Evolutionary conservation across 306 rosid species (phyloP).

Genomic region (Cucumis melo): DNA sequence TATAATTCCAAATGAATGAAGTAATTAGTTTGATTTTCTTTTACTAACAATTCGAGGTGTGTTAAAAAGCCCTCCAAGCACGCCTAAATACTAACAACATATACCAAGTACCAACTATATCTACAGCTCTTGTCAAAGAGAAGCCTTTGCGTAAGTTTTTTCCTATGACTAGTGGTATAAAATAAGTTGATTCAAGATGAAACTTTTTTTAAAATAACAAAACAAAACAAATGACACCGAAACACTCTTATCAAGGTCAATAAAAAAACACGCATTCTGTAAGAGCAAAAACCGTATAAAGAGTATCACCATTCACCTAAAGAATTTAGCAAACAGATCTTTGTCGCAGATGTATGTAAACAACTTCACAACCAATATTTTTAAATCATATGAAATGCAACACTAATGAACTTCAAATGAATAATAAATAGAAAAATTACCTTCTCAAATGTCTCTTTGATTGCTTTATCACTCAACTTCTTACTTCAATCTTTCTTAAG

Average conservation of each 20-base stretch:
- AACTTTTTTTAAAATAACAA: neutral
- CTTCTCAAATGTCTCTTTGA: constrained; percentile 81
- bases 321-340: constrained; percentile 83
- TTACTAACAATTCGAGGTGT: too few species aligned
- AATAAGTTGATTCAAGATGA: neutral
- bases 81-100: too few species aligned
- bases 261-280: neutral
- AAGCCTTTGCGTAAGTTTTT: constrained; percentile 78
- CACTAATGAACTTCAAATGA: neutral
- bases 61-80: too few species aligned
- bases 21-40: too few species aligned
- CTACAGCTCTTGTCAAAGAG: too few species aligned
- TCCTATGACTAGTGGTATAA: constrained; percentile 24
- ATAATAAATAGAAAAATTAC: constrained; percentile 14
- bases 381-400: neutral
- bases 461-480: constrained; percentile 62
- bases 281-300: constrained; percentile 3
- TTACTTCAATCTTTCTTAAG: constrained; percentile 73
- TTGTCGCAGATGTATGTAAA: constrained; percentile 77
- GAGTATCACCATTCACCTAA: constrained; percentile 21
- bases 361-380: constrained; percentile 47
- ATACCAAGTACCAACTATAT: too few species aligned
- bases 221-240: too few species aligned
- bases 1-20: too few species aligned
- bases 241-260: too few species aligned